Base-by-base conservation (phyloP, 1,139 yeast genomes). In the Kodamaea ohmeri region DNA sequence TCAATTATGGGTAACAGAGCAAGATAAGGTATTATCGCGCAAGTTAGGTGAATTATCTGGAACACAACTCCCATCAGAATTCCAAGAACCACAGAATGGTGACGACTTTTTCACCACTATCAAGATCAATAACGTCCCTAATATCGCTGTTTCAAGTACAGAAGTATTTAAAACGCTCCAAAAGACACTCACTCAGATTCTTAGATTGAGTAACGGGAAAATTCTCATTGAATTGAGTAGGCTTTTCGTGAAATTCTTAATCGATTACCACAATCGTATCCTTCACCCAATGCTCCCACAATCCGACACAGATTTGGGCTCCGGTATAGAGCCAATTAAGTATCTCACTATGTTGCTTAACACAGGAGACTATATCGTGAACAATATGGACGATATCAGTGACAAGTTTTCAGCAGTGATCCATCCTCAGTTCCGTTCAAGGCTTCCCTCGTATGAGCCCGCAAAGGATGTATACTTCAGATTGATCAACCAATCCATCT, bases 281-380 rank as follows among this genome's bases (percentile, higher is more conserved):
- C 64, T 92, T 35, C 61, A 66, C 16, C 81, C 88, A 1, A 70
- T 80, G 13, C 50, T 89, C 21, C 81, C 88, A 7, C 52, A 61
- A 7, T 45, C 52, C 12, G 55, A 52, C 7, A 52, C 48, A 5
- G 60, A 56, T 17, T 50, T 52, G 35, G 50, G 52, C 16, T 39
- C 44, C 13, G 57, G 57, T 0, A 47, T 69, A 8, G 94, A 85
- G 46, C 81, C 86, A 1, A 65, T 86, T 18, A 74, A 73, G 37
- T 77, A 84, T 41, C 71, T 86, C 1, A 82, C 95, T 19, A 66
- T 87, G 58, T 74, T 89, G 8, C 62, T 92, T 22, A 87, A 89
- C 50, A 92, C 98, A 0, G 89, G 96, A 1, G 96, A 92, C 54
- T 92, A 90, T 59, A 82, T 95, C 44, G 76, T 86, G 20, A 72